Conservation (phyloP, 345 rosid species). For the Angophora floribunda region DNA sequence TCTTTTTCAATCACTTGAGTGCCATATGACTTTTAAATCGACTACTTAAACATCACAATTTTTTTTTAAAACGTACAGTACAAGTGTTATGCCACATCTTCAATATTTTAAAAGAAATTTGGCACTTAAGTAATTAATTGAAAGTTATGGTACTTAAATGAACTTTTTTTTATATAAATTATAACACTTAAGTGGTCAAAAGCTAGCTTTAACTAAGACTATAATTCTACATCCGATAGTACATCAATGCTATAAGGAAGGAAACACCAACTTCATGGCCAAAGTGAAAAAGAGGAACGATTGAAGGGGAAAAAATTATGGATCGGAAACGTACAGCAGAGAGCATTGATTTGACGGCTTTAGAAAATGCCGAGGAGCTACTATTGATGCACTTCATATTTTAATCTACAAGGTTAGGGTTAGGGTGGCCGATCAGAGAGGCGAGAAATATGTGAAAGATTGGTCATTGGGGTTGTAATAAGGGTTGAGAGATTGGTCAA, state of each 20-base stretch:
- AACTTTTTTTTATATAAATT: too few species aligned
- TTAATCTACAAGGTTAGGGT: background rate
- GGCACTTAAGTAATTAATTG: too few species aligned
- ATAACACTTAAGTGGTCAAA: too few species aligned
- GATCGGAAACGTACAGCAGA: background rate
- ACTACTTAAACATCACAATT: too few species aligned
- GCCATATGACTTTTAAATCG: too few species aligned
- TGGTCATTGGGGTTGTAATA: background rate
- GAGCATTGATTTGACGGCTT: background rate
- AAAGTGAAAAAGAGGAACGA: background rate
- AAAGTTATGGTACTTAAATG: too few species aligned
- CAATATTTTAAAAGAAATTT: accelerated
- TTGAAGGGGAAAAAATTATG: background rate
- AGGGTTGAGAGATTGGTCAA: background rate
- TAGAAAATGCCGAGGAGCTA: background rate
- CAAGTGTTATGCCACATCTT: too few species aligned
- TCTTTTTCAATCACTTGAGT: too few species aligned
- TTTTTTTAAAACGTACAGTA: too few species aligned
- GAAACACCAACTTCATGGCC: background rate
- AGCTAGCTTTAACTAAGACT: background rate
- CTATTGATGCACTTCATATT: background rate
- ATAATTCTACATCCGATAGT: background rate
- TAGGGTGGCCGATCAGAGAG: background rate
- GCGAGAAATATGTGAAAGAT: background rate
- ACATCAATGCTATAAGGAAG: background rate